Conservation (phyloP, 371 early-diverging fungal genomes). For the Mycotypha africana region DNA sequence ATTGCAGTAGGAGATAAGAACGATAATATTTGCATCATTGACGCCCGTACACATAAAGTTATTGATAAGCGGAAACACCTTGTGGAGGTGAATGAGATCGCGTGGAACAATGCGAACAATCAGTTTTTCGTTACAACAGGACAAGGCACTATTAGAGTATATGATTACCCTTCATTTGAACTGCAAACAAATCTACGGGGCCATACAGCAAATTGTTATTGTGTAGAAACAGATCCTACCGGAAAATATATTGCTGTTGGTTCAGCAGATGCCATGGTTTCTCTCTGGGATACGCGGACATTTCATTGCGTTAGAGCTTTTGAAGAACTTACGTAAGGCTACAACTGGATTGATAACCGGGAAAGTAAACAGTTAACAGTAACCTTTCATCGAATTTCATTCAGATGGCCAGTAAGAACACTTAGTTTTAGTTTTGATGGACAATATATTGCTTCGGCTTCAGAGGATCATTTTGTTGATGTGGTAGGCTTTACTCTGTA, state of each 20-base stretch:
- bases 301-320: conserved; percentile 62
- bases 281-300: conserved; percentile 72
- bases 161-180: conserved; percentile 59
- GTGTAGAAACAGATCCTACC: conserved; percentile 77
- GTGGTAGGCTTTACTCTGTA: conserved; percentile 56
- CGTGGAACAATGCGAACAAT: conserved; percentile 75
- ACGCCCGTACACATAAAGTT: conserved; percentile 57
- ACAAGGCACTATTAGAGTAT: conserved; percentile 65
- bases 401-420: conserved; percentile 79
- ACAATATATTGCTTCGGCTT: conserved; percentile 76
- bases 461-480: conserved; percentile 75
- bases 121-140: conserved; percentile 79
- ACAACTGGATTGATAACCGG: too few species aligned
- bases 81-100: conserved; percentile 73
- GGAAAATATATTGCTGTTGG: conserved; percentile 77
- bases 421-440: conserved; percentile 85
- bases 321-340: conserved; percentile 61
- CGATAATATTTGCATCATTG: conserved; percentile 73
- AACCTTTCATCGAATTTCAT: too few species aligned
- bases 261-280: conserved; percentile 70
- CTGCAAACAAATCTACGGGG: conserved; percentile 58
- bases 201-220: conserved; percentile 82
- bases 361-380: too few species aligned
- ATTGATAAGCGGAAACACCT: conserved; percentile 49
- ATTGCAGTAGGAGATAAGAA: conserved; percentile 87